These are phyloP conservation scores for Hydnum rufescens DNA, from an alignment of 768 basidiomycete genomes.

Conservation along the genomic window DNA sequence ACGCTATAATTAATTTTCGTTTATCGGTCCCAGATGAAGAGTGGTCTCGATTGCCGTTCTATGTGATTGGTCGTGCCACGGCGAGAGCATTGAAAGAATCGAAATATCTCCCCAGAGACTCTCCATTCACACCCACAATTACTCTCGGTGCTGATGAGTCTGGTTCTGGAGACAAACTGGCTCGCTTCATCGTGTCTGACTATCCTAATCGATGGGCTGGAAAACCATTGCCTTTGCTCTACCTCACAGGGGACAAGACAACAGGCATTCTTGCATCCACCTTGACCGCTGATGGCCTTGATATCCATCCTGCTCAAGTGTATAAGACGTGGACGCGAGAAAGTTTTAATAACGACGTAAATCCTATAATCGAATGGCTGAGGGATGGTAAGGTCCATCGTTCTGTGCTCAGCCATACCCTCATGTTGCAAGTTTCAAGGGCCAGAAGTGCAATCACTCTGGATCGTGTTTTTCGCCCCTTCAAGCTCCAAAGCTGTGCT, in stretches of 20 bases:
- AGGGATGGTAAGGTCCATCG: background rate
- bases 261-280: slow-evolving; percentile 40
- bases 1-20: too few relatives aligned
- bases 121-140: slow-evolving; percentile 14
- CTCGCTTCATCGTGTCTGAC: slow-evolving; percentile 33
- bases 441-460: slow-evolving; percentile 15
- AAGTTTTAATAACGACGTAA: slow-evolving; percentile 6
- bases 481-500: slow-evolving; percentile 40
- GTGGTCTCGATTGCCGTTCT: slow-evolving; percentile 51
- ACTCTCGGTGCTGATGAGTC: slow-evolving; percentile 29
- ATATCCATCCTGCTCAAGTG: slow-evolving; percentile 36
- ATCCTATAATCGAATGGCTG: background rate
- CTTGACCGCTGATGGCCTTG: slow-evolving; percentile 27
- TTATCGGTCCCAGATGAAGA: too few relatives aligned
- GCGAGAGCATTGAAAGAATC: slow-evolving; percentile 4
- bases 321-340: slow-evolving; percentile 33
- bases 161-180: slow-evolving; percentile 52
- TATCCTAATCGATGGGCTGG: background rate
- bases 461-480: slow-evolving; percentile 63
- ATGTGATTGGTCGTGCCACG: slow-evolving; percentile 43
- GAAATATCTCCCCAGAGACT: background rate
- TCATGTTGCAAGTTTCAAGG: background rate
- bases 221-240: slow-evolving; percentile 27
- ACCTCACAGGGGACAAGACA: slow-evolving; percentile 79
- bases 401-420: slow-evolving; percentile 1